A percentile compares a stretch with the other conserved stretches of the same genome.
Evolutionary conservation across 345 rosid species (phyloP).

Genomic region (Rhodamnia argentea): DNA sequence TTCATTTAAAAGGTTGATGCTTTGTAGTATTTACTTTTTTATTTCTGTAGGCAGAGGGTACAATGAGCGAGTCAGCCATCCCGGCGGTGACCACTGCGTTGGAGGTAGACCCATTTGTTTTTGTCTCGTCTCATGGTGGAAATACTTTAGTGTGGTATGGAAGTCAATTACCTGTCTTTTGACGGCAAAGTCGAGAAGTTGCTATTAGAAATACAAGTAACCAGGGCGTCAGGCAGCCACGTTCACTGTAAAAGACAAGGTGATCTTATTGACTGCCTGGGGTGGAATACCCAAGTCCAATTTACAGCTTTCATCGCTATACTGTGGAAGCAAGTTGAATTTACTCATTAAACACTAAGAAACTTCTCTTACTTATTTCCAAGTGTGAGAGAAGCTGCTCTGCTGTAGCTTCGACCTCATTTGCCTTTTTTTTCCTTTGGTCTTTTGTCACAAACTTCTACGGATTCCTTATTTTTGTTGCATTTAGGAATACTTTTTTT

Average conservation of each 20-base stretch:
- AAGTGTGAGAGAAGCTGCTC: background rate
- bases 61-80: conserved; percentile 54
- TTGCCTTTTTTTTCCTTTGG: background rate
- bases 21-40: background rate
- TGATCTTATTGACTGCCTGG: background rate
- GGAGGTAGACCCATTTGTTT: conserved; percentile 24
- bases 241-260: background rate
- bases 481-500: background rate
- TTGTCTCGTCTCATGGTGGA: background rate
- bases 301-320: background rate
- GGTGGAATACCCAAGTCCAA: background rate
- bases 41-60: conserved; percentile 60
- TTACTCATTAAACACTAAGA: background rate
- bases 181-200: background rate
- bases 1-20: background rate
- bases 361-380: background rate
- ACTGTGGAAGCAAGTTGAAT: background rate
- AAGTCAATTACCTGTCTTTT: background rate
- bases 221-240: background rate
- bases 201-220: background rate
- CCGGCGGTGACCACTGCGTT: conserved; percentile 50
- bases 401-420: background rate
- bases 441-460: background rate
- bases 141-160: background rate
- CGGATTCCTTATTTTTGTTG: background rate